Evolutionary conservation across 1,139 yeast genomes (phyloP), one percentile per base, ranked within the genome.

Genomic region (Pichiaceae sp.): DNA sequence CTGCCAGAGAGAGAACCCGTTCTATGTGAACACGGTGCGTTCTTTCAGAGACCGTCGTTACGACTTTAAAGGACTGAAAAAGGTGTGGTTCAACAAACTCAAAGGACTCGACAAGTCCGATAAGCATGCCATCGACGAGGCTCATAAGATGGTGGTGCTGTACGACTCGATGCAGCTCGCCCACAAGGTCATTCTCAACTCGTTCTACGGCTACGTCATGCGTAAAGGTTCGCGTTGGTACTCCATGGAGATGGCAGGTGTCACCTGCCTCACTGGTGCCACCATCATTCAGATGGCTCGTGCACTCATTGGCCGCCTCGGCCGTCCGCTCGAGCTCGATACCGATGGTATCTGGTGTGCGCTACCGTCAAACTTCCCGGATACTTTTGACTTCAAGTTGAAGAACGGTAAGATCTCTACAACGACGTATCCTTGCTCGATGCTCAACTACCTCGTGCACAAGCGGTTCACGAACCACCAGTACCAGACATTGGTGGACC

Each of bases 261-360:
- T 93, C 15, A 93, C 99, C 0, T 93, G 98, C 69, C 69, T 89
- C 38, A 93, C 98, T 0, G 99, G 99, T 41, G 96, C 98, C 0
- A 86, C 95, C 0, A 91, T 93, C 48, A 93, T 93, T 63, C 98
- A 93, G 60, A 82, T 89, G 91, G 99, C 98, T 0, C 69, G 98
- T 45, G 66, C 82, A 1, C 65, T 91, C 41, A 96, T 93, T n/a
- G 98, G 91, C 57, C 68, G 96, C 49, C 64, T 93, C 3, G 99
- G 99, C 3, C 71, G 98, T 47, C 98, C 98, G 0, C 66, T 93
- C 44, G 99, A 93, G 56, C 71, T 93, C 46, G 99, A 93, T 60
- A 93, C 99, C 0, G 99, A 93, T 69, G 99, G 99, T 67, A 93
- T 93, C 55, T 93, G 99, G 99, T 93, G 99, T 72, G 91, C 89